Conservation (phyloP, 192 early-diverging fungal genomes). For the Coemansia umbellata region DNA sequence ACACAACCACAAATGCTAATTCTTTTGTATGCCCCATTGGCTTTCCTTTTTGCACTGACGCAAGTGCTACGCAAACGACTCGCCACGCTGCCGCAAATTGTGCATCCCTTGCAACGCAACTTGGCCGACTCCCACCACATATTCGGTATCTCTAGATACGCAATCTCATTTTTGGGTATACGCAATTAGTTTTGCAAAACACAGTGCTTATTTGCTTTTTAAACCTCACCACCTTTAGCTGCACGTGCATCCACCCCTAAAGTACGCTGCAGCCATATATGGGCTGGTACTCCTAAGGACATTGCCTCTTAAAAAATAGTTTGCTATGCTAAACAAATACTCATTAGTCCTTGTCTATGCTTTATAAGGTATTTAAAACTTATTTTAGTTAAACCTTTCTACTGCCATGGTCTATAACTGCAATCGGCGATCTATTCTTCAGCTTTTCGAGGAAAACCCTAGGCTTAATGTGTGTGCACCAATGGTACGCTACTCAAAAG, state of each 20-base stretch:
- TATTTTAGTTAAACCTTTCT: background rate
- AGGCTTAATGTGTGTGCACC: constrained; percentile 86
- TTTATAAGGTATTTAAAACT: background rate
- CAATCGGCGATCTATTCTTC: constrained; percentile 42
- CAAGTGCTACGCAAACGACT: background rate
- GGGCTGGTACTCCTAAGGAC: too few relatives aligned
- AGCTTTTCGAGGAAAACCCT: constrained; percentile 56
- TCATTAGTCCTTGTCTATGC: too few relatives aligned
- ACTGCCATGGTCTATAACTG: constrained; percentile 23
- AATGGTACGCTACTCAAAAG: constrained; percentile 96
- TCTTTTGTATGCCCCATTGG: too few relatives aligned
- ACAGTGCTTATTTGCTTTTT: background rate
- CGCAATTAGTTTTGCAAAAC: background rate
- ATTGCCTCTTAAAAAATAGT: too few relatives aligned
- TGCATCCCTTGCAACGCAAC: background rate
- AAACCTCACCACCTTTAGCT: too few relatives aligned
- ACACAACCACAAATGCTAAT: too few relatives aligned
- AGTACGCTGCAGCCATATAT: too few relatives aligned
- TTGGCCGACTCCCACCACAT: too few relatives aligned
- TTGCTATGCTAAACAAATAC: too few relatives aligned
- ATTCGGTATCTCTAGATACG: too few relatives aligned
- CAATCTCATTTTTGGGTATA: too few relatives aligned
- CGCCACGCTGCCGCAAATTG: constrained; percentile 1
- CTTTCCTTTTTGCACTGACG: background rate
- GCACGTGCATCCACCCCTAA: too few relatives aligned